Conservation (phyloP, 768 basidiomycete species). For the Steccherinum ochraceum region DNA sequence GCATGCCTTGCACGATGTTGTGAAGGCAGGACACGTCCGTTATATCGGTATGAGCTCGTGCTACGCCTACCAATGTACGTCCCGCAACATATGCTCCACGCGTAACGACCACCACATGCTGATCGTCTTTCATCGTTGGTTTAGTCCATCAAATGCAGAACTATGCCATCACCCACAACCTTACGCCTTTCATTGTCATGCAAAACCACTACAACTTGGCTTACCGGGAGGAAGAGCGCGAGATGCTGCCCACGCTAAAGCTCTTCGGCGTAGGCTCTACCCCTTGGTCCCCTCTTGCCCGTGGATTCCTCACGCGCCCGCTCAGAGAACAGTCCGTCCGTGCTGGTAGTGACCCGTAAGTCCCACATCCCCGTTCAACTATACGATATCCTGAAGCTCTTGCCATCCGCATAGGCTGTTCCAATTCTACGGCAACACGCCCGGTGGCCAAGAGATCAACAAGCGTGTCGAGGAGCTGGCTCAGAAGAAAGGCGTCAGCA, state of each 20-base stretch:
- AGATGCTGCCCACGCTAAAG: slow-evolving; percentile 44
- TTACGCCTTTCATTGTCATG: slow-evolving; percentile 40
- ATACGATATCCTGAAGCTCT: too few relatives aligned
- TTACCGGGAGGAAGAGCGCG: slow-evolving; percentile 46
- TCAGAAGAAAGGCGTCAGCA: slow-evolving; percentile 31
- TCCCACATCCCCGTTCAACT: too few relatives aligned
- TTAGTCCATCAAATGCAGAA: slow-evolving; percentile 28
- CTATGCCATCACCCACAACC: slow-evolving; percentile 31
- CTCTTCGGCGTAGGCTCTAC: slow-evolving; percentile 25
- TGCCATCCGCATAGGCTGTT: too few relatives aligned
- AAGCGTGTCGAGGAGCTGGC: slow-evolving; percentile 38
- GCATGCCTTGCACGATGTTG: slow-evolving; percentile 38
- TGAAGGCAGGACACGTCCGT: slow-evolving; percentile 33
- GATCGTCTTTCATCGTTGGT: too few relatives aligned
- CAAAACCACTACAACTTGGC: slow-evolving; percentile 39
- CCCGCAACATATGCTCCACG: background rate
- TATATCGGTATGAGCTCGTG: slow-evolving; percentile 33
- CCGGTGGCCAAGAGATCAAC: too few relatives aligned
- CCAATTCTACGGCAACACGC: too few relatives aligned
- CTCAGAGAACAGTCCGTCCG: slow-evolving; percentile 16
- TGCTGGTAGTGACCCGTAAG: slow-evolving; percentile 15
- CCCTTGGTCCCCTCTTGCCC: slow-evolving; percentile 34
- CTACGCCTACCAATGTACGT: slow-evolving; percentile 24
- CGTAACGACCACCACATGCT: too few relatives aligned
- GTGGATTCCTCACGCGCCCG: slow-evolving; percentile 25